phyloP scores from a whole-genome alignment of 352 stramenopile species.

The Pythium pectinolyticum region DNA sequence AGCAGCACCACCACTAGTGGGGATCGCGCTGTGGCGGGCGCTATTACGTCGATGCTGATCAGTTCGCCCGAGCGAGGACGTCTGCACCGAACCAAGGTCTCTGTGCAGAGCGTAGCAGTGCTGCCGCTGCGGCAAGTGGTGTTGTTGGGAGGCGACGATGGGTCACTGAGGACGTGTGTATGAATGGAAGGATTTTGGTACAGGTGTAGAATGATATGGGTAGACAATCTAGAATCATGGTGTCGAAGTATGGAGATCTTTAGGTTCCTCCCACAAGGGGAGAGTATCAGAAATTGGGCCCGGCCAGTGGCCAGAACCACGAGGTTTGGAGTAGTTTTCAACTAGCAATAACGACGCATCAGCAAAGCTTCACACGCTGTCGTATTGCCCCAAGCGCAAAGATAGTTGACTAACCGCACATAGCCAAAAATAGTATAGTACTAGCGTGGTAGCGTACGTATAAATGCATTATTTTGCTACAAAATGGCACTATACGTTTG shows the following conservation, averaged over 20 bases:
- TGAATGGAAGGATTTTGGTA: neutral
- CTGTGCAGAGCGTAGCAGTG: conserved; percentile 41
- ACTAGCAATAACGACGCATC: conserved; percentile 94
- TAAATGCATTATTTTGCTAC: conserved; percentile 5
- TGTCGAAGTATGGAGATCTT: neutral
- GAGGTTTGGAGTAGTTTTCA: conserved; percentile 94
- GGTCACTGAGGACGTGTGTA: conserved; percentile 44
- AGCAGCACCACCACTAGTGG: neutral
- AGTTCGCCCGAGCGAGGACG: conserved; percentile 26
- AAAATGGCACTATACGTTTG: neutral
- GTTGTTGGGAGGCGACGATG: conserved; percentile 63
- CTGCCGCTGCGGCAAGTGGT: conserved; percentile 63
- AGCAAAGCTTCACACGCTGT: conserved; percentile 92
- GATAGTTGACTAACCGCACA: conserved; percentile 40
- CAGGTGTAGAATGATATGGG: neutral
- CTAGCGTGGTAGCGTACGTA: conserved; percentile 26
- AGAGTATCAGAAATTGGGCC: conserved; percentile 91
- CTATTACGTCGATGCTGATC: neutral
- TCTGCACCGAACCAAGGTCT: conserved; percentile 48
- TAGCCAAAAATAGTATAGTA: conserved; percentile 35
- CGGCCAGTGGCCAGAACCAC: conserved; percentile 88
- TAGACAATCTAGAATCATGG: neutral
- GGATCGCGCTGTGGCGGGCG: neutral
- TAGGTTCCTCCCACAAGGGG: conserved; percentile 54
- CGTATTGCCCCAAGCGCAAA: conserved; percentile 94